These are phyloP conservation scores for Albophoma yamanashiensis DNA, from an alignment of 2,329 filamentous ascomycete genomes.

Conservation along the genomic window DNA sequence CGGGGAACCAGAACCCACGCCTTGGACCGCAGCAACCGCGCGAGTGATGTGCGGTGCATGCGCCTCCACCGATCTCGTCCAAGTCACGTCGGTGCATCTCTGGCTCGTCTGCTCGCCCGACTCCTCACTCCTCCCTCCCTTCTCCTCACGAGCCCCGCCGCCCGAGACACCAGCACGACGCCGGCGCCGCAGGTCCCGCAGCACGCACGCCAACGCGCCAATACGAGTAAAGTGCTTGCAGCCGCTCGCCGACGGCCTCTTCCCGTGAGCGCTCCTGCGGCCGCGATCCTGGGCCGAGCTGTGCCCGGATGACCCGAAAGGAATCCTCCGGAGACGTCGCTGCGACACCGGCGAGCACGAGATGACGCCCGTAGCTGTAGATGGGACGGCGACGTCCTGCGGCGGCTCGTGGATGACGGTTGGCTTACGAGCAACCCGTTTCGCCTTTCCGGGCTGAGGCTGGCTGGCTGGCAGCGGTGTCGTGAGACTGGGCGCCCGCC, in stretches of 20 bases:
- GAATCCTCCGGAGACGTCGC: not conserved
- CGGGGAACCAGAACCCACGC: no score
- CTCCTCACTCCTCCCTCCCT: not conserved
- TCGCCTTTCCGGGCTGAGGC: not conserved
- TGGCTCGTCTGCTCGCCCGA: not conserved
- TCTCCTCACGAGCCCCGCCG: not conserved
- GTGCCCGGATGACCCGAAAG: not conserved
- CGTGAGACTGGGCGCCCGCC: not conserved
- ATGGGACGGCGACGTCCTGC: not conserved
- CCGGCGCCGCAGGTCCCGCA: not conserved
- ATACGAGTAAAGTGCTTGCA: not conserved
- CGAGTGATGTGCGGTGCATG: not conserved
- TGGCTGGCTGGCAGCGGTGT: not conserved
- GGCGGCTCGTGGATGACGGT: not conserved
- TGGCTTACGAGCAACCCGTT: not conserved
- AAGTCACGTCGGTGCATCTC: not conserved
- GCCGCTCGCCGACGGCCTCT: not conserved
- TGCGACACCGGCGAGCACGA: not conserved
- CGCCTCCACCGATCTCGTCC: not conserved
- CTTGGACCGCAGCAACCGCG: not conserved
- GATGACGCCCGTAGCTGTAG: not conserved
- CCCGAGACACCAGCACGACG: not conserved
- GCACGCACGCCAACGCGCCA: not conserved
- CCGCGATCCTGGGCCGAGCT: not conserved
- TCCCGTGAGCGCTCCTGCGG: no score